phyloP scores from a whole-genome alignment of 2,329 filamentous ascomycete genomes.

The Sclerotinia borealis region DNA sequence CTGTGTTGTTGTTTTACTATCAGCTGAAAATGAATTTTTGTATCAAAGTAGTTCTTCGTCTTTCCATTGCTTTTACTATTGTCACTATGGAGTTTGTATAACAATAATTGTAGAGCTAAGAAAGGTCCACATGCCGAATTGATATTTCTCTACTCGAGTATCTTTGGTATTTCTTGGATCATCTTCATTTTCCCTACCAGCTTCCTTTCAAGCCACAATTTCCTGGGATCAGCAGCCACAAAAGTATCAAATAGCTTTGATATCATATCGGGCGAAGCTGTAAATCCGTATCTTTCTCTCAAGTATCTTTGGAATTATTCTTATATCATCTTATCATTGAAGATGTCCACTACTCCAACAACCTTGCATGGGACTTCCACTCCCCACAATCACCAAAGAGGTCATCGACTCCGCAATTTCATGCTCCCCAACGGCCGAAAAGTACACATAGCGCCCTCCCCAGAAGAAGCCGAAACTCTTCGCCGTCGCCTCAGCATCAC shows the following conservation, averaged over 20 bases:
- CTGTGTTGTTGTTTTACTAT: neutral
- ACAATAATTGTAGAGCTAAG: neutral
- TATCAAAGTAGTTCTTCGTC: neutral
- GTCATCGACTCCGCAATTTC: slow-evolving; percentile 45
- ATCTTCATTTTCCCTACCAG: neutral
- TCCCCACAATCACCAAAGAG: slow-evolving; percentile 22
- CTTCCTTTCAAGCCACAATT: neutral
- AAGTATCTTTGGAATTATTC: neutral
- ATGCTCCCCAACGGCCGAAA: slow-evolving; percentile 49
- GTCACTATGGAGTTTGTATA: neutral
- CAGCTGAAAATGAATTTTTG: neutral
- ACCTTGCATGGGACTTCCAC: slow-evolving; percentile 12
- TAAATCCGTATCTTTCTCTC: neutral
- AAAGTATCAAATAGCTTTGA: neutral
- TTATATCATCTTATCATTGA: neutral
- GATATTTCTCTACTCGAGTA: no score
- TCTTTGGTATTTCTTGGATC: neutral
- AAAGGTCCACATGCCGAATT: no score
- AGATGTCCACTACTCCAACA: slow-evolving; percentile 21
- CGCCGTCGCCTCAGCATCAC: slow-evolving; percentile 38
- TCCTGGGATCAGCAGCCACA: neutral
- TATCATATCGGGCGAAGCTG: neutral
- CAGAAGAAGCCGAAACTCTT: slow-evolving; percentile 47
- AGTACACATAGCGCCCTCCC: slow-evolving; percentile 49
- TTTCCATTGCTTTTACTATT: neutral